Evolutionary conservation across 164 flowering plant genomes (phyloP), one percentile per base, ranked within the genome.

Genomic region (Hamamelis virginiana): DNA sequence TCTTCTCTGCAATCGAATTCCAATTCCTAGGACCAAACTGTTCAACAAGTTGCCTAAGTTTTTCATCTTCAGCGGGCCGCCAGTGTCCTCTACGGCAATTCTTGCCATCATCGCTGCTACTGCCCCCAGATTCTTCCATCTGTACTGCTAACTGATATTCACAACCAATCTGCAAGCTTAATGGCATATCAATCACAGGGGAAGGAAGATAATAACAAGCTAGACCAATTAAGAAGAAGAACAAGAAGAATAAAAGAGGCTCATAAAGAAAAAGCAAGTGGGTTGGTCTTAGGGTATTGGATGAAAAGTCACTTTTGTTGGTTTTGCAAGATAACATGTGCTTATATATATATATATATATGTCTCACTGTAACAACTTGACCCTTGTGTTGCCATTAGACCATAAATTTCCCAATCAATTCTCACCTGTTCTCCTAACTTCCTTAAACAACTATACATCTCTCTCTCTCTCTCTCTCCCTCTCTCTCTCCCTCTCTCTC

Each of bases 51-150:
- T 68, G 68, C 68, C 64, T 66, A 23, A 81, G 78, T 52, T 79
- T 74, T 8, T 76, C 80, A 43, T 79, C 84, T 41, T 81, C 84
- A 0, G 78, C 78, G 1, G 84, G 84, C 38, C 82, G 69, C 84
- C 84, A 81, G 51, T 81, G 84, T 19, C 84, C 84, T 60, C 84
- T 64, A 10, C 44, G 45, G 67, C 80, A 75, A 38, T 19, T 72
- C 47, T 56, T 73, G 18, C 26, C 75, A 19, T 63, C 53, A 9
- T 58, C 68, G 47, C 45, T 50, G 58, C 73, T 65, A n/a, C 44
- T 71, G 15, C 67, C 19, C 59, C 55, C 59, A 16, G 69, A 72
- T 19, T 68, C 70, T 45, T 68, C 76, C 76, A 78, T 78, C 41
- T n/a, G n/a, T n/a, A 23, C 27, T 3, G 14, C 6, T 22, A 33